Evolutionary conservation across 352 stramenopile species (phyloP).

Genomic region (Phytophthora sp.): DNA sequence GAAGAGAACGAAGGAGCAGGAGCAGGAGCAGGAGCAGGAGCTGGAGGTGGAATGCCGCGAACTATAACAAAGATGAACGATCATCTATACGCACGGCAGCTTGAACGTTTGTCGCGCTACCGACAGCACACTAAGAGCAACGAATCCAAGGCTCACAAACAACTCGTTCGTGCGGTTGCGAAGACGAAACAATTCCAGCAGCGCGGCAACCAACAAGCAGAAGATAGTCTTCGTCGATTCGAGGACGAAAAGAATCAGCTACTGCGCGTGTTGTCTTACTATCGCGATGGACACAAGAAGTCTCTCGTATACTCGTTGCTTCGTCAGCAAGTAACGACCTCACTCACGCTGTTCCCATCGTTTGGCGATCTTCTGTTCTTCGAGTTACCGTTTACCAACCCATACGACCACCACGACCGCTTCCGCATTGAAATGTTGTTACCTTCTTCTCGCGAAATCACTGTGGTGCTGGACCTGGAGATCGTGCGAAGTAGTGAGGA

Average conservation of each 20-base stretch:
- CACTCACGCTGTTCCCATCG: conserved; percentile 79
- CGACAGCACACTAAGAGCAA: conserved; percentile 56
- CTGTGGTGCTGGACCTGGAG: conserved; percentile 58
- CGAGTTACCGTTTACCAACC: conserved; percentile 90
- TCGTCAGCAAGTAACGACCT: conserved; percentile 87
- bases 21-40: conserved; percentile 4
- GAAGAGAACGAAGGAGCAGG: conserved; percentile 30
- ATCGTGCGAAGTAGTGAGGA: conserved; percentile 84
- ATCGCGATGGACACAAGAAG: conserved; percentile 95
- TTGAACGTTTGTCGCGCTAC: conserved; percentile 75
- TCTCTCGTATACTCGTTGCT: conserved; percentile 92
- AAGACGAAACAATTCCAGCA: conserved; percentile 41
- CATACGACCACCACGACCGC: conserved; percentile 91
- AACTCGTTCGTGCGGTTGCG: conserved; percentile 60
- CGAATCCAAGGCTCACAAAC: conserved; percentile 55
- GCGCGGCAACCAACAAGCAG: conserved; percentile 19
- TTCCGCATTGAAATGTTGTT: conserved; percentile 88
- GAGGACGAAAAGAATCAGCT: conserved; percentile 84
- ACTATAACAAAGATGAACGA: conserved; percentile 63
- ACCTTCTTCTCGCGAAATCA: conserved; percentile 35
- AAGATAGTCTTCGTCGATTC: conserved; percentile 54
- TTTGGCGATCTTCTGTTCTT: conserved; percentile 89
- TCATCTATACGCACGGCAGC: conserved; percentile 80
- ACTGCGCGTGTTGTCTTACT: conserved; percentile 90
- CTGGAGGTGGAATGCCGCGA: conserved; percentile 8